phyloP scores from a whole-genome alignment of 169 alveolate species.

The Eimeria falciformis region DNA sequence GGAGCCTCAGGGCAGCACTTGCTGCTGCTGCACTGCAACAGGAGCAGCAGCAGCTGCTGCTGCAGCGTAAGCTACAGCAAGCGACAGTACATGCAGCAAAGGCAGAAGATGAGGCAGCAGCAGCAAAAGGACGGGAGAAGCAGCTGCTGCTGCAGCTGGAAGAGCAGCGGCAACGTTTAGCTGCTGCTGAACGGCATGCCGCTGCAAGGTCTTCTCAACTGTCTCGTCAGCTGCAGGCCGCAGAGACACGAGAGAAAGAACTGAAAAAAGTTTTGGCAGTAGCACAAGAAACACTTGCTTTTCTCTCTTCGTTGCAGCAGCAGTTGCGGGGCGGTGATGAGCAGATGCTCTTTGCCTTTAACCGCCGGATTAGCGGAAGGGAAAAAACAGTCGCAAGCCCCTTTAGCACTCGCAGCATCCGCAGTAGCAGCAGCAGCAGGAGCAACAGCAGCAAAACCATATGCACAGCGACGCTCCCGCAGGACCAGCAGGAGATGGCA shows the following conservation, averaged over 20 bases:
- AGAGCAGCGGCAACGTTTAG: slow-evolving; percentile 56
- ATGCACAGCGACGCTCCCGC: slow-evolving; percentile 10
- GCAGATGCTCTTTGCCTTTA: too few relatives aligned
- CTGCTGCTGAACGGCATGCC: slow-evolving; percentile 53
- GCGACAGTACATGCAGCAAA: not conserved
- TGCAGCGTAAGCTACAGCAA: slow-evolving; percentile 30
- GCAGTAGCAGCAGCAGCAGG: not conserved
- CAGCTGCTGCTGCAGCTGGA: slow-evolving; percentile 29
- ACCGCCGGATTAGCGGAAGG: too few relatives aligned
- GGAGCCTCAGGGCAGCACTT: not conserved
- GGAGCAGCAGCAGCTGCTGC: slow-evolving; percentile 53
- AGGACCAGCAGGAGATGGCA: not conserved
- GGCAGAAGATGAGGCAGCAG: slow-evolving; percentile 38
- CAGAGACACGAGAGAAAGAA: not conserved
- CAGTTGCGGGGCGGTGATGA: slow-evolving; percentile 1
- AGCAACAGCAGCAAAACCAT: slow-evolving; percentile 25
- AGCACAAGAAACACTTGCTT: not conserved
- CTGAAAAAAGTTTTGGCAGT: not conserved
- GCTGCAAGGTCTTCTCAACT: not conserved
- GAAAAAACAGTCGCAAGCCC: too few relatives aligned
- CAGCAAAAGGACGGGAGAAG: slow-evolving; percentile 11
- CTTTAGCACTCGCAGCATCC: not conserved
- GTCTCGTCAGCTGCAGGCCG: slow-evolving; percentile 5
- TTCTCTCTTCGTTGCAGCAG: slow-evolving; percentile 49
- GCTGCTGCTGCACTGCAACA: slow-evolving; percentile 52